These are phyloP conservation scores for Poa annua DNA, from an alignment of 176 grass and related monocot genomes.

Conservation along the genomic window DNA sequence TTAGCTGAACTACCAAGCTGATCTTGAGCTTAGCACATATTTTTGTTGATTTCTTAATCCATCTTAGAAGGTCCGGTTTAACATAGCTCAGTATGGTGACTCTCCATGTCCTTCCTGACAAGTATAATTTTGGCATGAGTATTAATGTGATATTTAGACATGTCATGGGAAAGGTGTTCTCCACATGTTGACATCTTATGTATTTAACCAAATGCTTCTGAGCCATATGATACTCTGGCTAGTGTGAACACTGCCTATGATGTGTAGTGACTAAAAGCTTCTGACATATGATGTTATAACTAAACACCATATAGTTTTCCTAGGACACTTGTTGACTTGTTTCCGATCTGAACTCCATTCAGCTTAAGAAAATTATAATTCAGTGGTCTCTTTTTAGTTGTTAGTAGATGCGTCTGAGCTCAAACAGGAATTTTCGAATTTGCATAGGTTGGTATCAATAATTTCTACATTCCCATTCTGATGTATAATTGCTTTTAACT, in stretches of 20 bases:
- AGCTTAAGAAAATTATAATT: not conserved
- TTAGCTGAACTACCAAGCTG: not conserved
- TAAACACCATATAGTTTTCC: not conserved
- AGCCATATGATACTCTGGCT: not conserved
- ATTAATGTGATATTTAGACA: not conserved
- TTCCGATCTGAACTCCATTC: not conserved
- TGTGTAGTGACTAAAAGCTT: not conserved
- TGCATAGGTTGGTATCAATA: not conserved
- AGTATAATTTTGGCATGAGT: not conserved
- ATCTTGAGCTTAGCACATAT: not conserved
- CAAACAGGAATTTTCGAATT: not conserved
- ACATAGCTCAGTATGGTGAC: not conserved
- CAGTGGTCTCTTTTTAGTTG: not conserved
- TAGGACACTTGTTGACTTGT: not conserved
- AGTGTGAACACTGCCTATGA: not conserved
- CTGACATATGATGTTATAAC: not conserved
- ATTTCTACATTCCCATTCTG: not conserved
- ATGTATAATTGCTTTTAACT: conserved; percentile 32
- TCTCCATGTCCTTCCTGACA: not conserved
- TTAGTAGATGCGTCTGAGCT: not conserved
- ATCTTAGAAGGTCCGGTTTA: not conserved
- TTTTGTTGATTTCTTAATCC: not conserved
- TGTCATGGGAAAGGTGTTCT: not conserved
- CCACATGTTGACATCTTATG: not conserved
- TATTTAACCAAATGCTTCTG: not conserved